Conservation (phyloP, 1,284 basidiomycete genomes). For the Ustilago vetiveriae region DNA sequence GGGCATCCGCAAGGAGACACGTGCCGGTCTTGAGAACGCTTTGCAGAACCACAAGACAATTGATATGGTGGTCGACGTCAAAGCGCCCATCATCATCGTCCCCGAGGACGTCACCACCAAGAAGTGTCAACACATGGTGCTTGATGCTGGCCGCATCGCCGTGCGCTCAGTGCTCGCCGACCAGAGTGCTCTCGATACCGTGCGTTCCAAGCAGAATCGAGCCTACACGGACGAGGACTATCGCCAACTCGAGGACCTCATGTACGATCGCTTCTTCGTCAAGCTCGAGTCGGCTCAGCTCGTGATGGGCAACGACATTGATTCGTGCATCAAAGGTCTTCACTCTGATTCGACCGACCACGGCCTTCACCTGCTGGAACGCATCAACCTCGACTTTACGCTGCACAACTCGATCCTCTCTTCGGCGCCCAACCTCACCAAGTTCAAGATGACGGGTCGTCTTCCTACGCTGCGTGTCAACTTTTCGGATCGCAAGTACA, state of each 20-base stretch:
- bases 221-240: constrained; percentile 91
- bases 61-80: constrained; percentile 93
- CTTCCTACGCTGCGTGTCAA: constrained; percentile 90
- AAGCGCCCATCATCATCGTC: constrained; percentile 96
- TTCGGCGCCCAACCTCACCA: constrained; percentile 82
- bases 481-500: constrained; percentile 95
- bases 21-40: constrained; percentile 93
- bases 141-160: constrained; percentile 97
- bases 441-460: constrained; percentile 91
- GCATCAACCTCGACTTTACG: constrained; percentile 88
- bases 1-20: constrained; percentile 91
- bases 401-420: constrained; percentile 95
- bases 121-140: constrained; percentile 84
- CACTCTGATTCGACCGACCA: constrained; percentile 73
- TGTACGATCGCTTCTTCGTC: constrained; percentile 93
- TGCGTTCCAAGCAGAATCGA: constrained; percentile 85
- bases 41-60: constrained; percentile 93
- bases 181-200: constrained; percentile 80
- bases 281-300: constrained; percentile 90
- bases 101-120: constrained; percentile 83
- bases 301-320: constrained; percentile 84
- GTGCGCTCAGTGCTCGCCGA: constrained; percentile 89
- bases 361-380: constrained; percentile 80
- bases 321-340: constrained; percentile 75
- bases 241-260: constrained; percentile 84